Conservation (phyloP, 495 filamentous ascomycete species). For the Penicillium lividum region DNA sequence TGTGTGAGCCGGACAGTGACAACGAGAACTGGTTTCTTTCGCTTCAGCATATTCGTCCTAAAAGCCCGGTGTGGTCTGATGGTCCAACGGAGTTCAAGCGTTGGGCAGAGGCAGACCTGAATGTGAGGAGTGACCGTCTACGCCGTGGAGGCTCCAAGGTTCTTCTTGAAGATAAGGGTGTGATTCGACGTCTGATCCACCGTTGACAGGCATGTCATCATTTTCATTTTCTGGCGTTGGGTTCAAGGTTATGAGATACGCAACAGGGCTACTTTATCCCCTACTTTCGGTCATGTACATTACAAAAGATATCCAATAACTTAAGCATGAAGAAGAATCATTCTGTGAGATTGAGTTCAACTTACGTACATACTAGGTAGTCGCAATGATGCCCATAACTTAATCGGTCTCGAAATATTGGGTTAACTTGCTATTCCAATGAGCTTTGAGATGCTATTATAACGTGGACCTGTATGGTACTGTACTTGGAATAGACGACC, state of each 20-base stretch:
- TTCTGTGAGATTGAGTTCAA: no score
- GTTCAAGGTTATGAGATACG: not conserved
- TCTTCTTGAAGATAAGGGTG: constrained; percentile 36
- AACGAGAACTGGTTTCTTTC: constrained; percentile 42
- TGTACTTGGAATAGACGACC: no score
- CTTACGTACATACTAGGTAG: no score
- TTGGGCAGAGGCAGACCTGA: constrained; percentile 42
- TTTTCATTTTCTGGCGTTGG: not conserved
- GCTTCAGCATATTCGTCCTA: constrained; percentile 29
- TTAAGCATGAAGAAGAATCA: no score
- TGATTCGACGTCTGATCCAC: constrained; percentile 29
- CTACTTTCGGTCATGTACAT: constrained; percentile 2
- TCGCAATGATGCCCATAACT: no score
- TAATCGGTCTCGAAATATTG: no score
- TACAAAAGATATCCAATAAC: not conserved
- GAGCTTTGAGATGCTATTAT: no score
- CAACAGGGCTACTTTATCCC: not conserved
- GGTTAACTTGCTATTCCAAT: no score
- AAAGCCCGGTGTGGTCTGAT: constrained; percentile 35
- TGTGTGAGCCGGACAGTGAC: constrained; percentile 13
- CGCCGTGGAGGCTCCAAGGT: constrained; percentile 33
- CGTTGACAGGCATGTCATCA: constrained; percentile 8
- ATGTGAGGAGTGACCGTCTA: constrained; percentile 28
- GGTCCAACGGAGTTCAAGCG: constrained; percentile 44
- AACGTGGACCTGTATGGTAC: no score